phyloP scores from a whole-genome alignment of 2,329 filamentous ascomycete genomes.

The Claviceps cyperi region DNA sequence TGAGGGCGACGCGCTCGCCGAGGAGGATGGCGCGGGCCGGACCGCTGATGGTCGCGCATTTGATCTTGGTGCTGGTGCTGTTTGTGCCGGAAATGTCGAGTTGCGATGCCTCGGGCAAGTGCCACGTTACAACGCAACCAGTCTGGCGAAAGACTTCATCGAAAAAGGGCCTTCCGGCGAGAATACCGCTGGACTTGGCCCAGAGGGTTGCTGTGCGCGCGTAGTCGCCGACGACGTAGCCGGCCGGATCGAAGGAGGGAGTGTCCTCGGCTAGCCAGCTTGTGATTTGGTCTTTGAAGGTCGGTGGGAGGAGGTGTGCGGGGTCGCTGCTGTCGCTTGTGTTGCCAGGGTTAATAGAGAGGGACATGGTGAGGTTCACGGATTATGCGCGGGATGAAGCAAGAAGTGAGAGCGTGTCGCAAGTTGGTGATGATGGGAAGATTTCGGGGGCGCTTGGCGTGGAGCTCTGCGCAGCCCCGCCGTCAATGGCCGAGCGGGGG shows the following conservation, averaged over 20 bases:
- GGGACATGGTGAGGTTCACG: neutral
- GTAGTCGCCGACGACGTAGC: constrained; percentile 78
- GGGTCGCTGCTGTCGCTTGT: neutral
- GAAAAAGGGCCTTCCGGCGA: constrained; percentile 91
- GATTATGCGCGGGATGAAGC: too few species aligned
- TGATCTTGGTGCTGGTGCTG: constrained; percentile 17
- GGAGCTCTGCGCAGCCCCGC: too few species aligned
- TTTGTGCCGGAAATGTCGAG: constrained; percentile 2
- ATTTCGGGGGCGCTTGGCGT: too few species aligned
- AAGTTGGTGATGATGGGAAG: too few species aligned
- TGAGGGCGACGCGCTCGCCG: constrained; percentile 87
- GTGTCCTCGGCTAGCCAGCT: constrained; percentile 93
- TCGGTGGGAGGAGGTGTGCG: constrained; percentile 59
- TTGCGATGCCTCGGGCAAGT: constrained; percentile 55
- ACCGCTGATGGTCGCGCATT: constrained; percentile 69
- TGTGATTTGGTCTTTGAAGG: constrained; percentile 68
- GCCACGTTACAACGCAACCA: constrained; percentile 86
- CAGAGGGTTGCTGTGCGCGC: constrained; percentile 50
- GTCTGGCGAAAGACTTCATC: constrained; percentile 83
- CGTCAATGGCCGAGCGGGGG: too few species aligned
- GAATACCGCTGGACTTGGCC: constrained; percentile 59
- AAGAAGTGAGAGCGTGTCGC: too few species aligned
- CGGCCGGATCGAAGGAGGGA: constrained; percentile 91
- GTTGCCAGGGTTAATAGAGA: neutral
- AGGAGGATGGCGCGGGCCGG: constrained; percentile 69